Evolutionary conservation across 2,329 filamentous ascomycete species (phyloP).

Genomic region (Colletotrichum lini): DNA sequence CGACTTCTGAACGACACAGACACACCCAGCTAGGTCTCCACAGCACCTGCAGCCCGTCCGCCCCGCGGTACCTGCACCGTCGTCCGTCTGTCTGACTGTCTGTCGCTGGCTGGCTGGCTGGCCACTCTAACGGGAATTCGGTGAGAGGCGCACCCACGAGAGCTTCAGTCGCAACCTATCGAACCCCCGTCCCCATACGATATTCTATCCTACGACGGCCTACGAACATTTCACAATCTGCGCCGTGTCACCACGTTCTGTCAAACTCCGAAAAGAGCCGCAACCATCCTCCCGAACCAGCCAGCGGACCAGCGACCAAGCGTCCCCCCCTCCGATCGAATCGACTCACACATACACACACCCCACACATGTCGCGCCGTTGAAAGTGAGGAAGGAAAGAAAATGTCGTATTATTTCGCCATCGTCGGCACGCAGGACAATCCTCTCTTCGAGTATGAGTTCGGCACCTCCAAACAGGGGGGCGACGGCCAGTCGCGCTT

Average conservation of each 20-base stretch:
- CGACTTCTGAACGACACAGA: too few relatives aligned
- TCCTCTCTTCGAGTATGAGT: conserved; percentile 96
- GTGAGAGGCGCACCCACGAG: conserved; percentile 11
- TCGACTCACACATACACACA: background rate
- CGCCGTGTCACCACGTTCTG: background rate
- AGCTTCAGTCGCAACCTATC: conserved; percentile 4
- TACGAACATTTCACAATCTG: background rate
- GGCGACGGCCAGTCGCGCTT: conserved; percentile 94
- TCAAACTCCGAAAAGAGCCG: background rate
- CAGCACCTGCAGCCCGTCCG: conserved; percentile 18
- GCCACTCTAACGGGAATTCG: conserved; percentile 7
- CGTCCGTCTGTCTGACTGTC: background rate
- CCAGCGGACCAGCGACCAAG: background rate
- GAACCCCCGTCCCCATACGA: background rate
- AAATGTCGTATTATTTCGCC: conserved; percentile 98
- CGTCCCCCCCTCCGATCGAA: background rate
- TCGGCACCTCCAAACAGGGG: conserved; percentile 95
- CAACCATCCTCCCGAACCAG: background rate
- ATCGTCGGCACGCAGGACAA: conserved; percentile 97
- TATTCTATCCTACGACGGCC: background rate
- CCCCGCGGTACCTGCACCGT: conserved; percentile 17
- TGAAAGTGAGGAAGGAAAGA: conserved; percentile 44
- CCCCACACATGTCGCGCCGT: conserved; percentile 9
- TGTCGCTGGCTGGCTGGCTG: conserved; percentile 5
- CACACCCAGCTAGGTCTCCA: conserved; percentile 8